A percentile compares a stretch with the other conserved stretches of the same genome.
Conservation (phyloP, 129 eudicot species). For the Arctium minus region DNA sequence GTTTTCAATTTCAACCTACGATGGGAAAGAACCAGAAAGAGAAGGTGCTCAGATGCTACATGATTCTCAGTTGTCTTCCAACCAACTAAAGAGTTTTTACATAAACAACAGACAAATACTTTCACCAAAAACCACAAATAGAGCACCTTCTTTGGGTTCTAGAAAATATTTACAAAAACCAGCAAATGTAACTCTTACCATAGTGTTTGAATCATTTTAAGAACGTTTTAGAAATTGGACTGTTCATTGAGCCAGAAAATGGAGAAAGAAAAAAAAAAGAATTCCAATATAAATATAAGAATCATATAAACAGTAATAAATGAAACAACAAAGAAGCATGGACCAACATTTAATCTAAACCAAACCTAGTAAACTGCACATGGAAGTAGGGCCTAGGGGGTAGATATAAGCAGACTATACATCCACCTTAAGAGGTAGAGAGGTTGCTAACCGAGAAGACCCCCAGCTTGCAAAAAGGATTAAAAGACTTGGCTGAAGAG, state of each 20-base stretch:
- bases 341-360: background rate
- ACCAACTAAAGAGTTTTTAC: background rate
- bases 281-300: background rate
- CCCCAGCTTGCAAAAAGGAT: too few species aligned
- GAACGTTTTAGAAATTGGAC: background rate
- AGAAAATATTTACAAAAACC: background rate
- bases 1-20: too few species aligned
- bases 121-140: background rate
- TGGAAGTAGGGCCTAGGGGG: too few species aligned
- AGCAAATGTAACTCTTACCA: background rate
- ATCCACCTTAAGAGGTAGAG: too few species aligned
- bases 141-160: background rate
- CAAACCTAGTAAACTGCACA: too few species aligned
- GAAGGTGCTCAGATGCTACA: too few species aligned
- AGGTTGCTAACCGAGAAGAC: too few species aligned
- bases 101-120: background rate
- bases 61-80: background rate
- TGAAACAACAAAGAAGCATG: background rate
- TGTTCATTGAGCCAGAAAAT: background rate
- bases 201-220: background rate
- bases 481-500: too few species aligned
- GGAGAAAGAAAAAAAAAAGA: background rate
- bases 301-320: background rate
- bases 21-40: too few species aligned
- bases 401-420: too few species aligned